Base-by-base conservation (phyloP, 192 early-diverging fungal genomes). In the Podila epigama region DNA sequence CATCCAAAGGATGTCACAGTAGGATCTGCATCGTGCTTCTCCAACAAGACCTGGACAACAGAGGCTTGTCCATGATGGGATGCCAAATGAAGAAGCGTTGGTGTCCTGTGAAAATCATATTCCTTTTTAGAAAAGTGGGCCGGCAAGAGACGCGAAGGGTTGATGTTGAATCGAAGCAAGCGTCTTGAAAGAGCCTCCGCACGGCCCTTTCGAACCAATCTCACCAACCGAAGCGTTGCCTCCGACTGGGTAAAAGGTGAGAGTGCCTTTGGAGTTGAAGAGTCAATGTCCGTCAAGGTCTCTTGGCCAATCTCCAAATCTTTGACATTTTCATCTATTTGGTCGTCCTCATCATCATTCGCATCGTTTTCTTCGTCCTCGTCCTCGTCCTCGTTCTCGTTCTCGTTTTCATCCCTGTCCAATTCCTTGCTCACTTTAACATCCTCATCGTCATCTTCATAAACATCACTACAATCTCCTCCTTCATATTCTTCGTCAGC, bases 51-150 rank as follows among this genome's bases (percentile, higher is more conserved):
- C 5, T 60, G 33, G 1, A 96, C 86, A 16, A 92, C 72, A 1
- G 82, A 83, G 1, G 68, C 29, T 37, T 87, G 87, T 0, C 89
- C 89, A 1, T 66, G 56, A 16, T 37, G 28, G 9, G 94, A 64
- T 0, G 94, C 94, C 28, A 93, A 58, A 72, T 98, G 95, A 16
- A 97, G 80, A 13, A 95, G 75, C 0, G 91, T 90, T 1, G 89
- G 83, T 53, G 31, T 60, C 0, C 65, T 42, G 1, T 70, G 60
- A 11, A 51, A 78, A 22, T 81, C 83, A 37, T 84, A 82, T 16
- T 63, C 50, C 7, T 61, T 51, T 11, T 58, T 51, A 10, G 56
- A 41, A 5, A 50, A 15, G 1, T 58, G 72, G 4, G 63, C 31
- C 3, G 58, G 44, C 16, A 57, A 31, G 5, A 56, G 20, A 0